Base-by-base conservation (phyloP, 2,329 filamentous ascomycete species). In the Botryotinia convoluta region DNA sequence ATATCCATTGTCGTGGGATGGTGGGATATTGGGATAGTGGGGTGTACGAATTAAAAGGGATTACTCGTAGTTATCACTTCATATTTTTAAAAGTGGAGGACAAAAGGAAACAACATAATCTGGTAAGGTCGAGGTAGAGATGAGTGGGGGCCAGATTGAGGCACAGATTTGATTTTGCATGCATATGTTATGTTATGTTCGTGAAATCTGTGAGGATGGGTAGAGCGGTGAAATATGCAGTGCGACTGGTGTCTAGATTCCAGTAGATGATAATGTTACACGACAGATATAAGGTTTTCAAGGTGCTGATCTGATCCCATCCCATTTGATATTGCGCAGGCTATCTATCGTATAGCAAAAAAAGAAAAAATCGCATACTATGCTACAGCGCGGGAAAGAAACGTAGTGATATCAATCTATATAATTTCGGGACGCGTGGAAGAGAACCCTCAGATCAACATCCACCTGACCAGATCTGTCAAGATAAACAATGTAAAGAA, bases 181-280 rank as follows among this genome's bases (percentile, higher is more conserved):
- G 48, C 37, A 63, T 18, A 44, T 44, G n/a, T 29, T 45, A 32
- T 64, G 16, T 39, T 37, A 16, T 48, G 32, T 39, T 20, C 2
- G 64, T 57, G n/a, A 32, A 37, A 32, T 12, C 32, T 57, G n/a
- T 26, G 35, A 42, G 48, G 20, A 44, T 69, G 6, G 65, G 48
- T 26, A 57, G n/a, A 69, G 48, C 35, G 48, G 48, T 69, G 18
- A 37, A 10, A 44, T 14, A 68, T 69, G 65, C 22, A 57, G 51
- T 68, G 37, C 37, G 3, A 68, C 65, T 26, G 35, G 10, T 57
- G 45, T 68, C 65, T 57, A 32, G 35, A 68, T 68, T 57, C 35
- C 48, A 57, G 65, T 68, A 57, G n/a, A 57, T 44, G n/a, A 32
- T 4, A 32, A n/a, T 18, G 65, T 57, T 69, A 69, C 65, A 69